Conservation (phyloP, 1,284 basidiomycete species). For the Fomitopsis pinicola region DNA sequence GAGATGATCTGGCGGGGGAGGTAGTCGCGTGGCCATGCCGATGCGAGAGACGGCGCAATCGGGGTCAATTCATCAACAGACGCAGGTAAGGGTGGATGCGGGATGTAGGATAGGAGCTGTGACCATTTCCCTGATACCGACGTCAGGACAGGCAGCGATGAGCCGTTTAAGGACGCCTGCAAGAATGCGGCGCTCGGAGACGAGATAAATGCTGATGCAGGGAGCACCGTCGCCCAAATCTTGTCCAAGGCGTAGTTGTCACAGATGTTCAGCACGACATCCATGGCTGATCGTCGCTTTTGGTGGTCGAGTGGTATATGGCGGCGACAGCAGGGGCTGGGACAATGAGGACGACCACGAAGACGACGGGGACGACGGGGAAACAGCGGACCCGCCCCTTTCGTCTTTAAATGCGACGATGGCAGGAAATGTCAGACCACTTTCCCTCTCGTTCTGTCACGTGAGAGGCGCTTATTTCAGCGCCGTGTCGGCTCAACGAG, state of each 20-base stretch:
- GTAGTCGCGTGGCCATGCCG: constrained; percentile 80
- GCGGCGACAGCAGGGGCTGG: not conserved
- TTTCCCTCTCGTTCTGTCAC: constrained; percentile 2
- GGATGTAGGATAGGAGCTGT: constrained; percentile 51
- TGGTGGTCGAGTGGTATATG: constrained; percentile 1
- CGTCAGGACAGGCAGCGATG: constrained; percentile 29
- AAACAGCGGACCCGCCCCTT: not conserved
- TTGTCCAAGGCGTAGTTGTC: constrained; percentile 80
- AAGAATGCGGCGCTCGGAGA: constrained; percentile 16
- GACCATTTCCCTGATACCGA: constrained; percentile 42
- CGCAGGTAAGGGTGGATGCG: constrained; percentile 47
- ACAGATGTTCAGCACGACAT: constrained; percentile 68
- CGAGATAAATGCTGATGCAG: constrained; percentile 54
- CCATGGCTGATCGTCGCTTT: constrained; percentile 50
- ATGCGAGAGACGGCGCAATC: constrained; percentile 31
- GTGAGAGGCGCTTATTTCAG: not conserved
- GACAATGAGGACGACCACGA: not conserved
- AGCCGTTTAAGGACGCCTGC: constrained; percentile 24
- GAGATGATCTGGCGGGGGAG: constrained; percentile 79
- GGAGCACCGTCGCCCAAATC: constrained; percentile 72
- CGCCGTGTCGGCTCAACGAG: not conserved
- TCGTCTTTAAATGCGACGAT: constrained; percentile 4
- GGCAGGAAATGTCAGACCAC: constrained; percentile 12
- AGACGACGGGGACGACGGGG: constrained; percentile 4
- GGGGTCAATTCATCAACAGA: constrained; percentile 24